Evolutionary conservation across 2,329 filamentous ascomycete genomes (phyloP).

Genomic region (Helicocarpus griseus): DNA sequence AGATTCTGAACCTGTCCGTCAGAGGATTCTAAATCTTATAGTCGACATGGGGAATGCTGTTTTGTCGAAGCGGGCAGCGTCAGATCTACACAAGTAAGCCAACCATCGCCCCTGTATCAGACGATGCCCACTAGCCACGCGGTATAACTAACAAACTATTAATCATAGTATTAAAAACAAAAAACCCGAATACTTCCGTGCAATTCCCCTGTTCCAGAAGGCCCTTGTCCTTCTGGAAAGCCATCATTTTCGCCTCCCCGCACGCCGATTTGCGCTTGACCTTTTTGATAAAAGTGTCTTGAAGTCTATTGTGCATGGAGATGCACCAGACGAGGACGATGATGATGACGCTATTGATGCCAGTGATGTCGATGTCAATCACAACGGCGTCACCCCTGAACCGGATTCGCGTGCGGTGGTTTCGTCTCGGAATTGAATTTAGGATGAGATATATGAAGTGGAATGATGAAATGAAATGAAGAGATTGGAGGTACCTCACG

Average conservation of each 20-base stretch:
- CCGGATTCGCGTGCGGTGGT: neutral
- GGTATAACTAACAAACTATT: neutral
- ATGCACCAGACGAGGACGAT: neutral
- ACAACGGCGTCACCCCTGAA: neutral
- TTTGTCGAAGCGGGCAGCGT: constrained; percentile 75
- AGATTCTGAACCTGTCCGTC: constrained; percentile 53
- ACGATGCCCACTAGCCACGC: neutral
- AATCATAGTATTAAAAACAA: constrained; percentile 58
- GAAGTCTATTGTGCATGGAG: constrained; percentile 68
- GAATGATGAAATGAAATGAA: too few species aligned
- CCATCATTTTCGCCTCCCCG: constrained; percentile 79
- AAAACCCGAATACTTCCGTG: constrained; percentile 64
- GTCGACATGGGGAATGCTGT: constrained; percentile 89
- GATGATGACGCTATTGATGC: neutral
- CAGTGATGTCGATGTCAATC: neutral
- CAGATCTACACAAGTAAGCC: constrained; percentile 57
- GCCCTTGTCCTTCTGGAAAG: constrained; percentile 76
- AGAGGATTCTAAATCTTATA: constrained; percentile 72
- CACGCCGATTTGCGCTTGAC: constrained; percentile 84
- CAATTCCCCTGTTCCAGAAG: constrained; percentile 70
- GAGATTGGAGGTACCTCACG: too few species aligned
- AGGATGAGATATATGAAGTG: neutral
- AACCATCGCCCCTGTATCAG: neutral
- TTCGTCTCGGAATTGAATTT: neutral
- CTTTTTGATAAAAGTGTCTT: constrained; percentile 88